phyloP scores from a whole-genome alignment of 164 flowering plant species.

The Magnolia officinalis region DNA sequence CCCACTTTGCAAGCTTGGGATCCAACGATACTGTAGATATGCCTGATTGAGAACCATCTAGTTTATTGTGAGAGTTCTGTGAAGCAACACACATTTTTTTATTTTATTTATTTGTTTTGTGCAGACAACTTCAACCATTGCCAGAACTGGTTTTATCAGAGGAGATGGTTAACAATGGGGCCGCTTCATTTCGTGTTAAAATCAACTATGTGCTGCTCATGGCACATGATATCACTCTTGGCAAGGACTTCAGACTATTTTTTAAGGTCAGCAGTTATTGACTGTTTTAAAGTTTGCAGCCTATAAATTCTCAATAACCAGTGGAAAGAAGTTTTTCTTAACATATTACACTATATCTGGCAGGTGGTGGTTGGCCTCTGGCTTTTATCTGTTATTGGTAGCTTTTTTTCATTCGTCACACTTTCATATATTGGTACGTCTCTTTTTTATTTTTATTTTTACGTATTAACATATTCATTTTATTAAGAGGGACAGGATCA shows the following conservation, averaged over 20 bases:
- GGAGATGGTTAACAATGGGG: constrained; percentile 86
- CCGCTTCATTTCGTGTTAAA: constrained; percentile 87
- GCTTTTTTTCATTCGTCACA: constrained; percentile 79
- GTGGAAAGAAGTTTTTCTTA: background rate
- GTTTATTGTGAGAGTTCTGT: no score
- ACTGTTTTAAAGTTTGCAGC: constrained; percentile 1
- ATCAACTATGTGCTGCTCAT: constrained; percentile 70
- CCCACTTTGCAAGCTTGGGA: background rate
- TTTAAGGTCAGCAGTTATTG: constrained; percentile 57
- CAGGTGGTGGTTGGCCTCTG: constrained; percentile 88
- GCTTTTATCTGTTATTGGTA: constrained; percentile 81
- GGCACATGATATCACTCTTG: constrained; percentile 95
- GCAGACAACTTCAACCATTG: constrained; percentile 61
- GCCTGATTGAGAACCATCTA: background rate
- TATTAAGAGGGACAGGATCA: background rate
- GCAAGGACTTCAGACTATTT: constrained; percentile 82
- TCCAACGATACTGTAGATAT: background rate
- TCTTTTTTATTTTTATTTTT: background rate
- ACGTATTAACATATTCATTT: background rate
- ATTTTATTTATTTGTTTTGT: background rate
- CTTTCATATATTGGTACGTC: constrained; percentile 78
- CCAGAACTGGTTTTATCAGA: constrained; percentile 85
- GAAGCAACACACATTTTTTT: background rate
- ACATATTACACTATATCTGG: background rate
- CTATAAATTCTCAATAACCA: background rate